Base-by-base conservation (phyloP, 1,284 basidiomycete genomes). In the Leccinum pachyderme region DNA sequence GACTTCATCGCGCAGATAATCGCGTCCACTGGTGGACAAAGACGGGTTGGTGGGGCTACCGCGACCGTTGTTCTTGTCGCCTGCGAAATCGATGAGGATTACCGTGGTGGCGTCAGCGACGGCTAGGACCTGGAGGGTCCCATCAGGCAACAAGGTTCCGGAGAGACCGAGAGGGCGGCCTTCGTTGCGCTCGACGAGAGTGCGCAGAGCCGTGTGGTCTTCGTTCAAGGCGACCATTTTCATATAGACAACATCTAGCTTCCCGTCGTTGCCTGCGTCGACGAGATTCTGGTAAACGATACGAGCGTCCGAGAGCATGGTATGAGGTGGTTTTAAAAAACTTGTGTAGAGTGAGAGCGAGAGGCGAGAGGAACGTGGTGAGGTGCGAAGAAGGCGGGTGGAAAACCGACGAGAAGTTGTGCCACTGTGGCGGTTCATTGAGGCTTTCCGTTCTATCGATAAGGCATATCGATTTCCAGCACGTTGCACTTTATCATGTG, bases 31-130 rank as follows among this genome's bases (percentile, higher is more conserved):
- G 9, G 57, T 55, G 13, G 49, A 53, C 53, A 56, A 48, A 46
- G 63, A 53, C 6, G 59, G 4, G 7, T 56, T 27, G 3, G 69
- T 56, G 3, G 64, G 51, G n/a, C 50, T 59, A 68, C 24, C 68
- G 69, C 65, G 69, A 68, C 56, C 69, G 68, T 69, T 69, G 71
- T 68, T 69, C 69, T 72, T 69, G 62, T 59, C 57, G 2, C 52
- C 50, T 4, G 47, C 9, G 12, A 72, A 68, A 29, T 72, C 55
- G 35, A 70, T 54, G 39, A 70, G 50, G 51, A 72, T 3, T 2
- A 73, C 51, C 2, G 61, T 55, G 33, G 68, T 54, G 32, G 61
- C 54, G n/a, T 72, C 70, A 4, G 68, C 63, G 47, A 70, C 35
- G n/a, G 67, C 65, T 46, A 70, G 61, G 49, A 68, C 27, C 24